Evolutionary conservation across 257 asterid species (phyloP).

Genomic region (Solanum microdontum): DNA sequence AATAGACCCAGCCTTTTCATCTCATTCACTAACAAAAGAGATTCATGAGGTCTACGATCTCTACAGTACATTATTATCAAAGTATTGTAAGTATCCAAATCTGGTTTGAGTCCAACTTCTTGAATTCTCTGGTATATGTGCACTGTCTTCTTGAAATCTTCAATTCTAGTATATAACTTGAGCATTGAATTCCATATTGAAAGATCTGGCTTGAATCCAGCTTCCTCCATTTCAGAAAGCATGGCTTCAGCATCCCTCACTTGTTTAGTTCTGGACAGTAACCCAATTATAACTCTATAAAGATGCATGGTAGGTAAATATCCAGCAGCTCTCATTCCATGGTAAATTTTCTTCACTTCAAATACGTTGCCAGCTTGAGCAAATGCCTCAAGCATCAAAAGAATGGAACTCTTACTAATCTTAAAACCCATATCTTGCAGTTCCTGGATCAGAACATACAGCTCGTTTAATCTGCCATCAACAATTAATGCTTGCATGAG

Average conservation of each 20-base stretch:
- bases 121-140: slow-evolving; percentile 56
- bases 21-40: slow-evolving; percentile 47
- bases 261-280: slow-evolving; percentile 60
- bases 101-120: slow-evolving; percentile 65
- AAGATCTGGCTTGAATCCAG: slow-evolving; percentile 69
- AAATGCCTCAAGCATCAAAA: slow-evolving; percentile 94
- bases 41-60: slow-evolving; percentile 84
- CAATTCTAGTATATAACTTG: slow-evolving; percentile 49
- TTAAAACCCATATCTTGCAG: slow-evolving; percentile 95
- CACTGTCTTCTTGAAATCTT: slow-evolving; percentile 77
- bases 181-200: slow-evolving; percentile 65
- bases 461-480: slow-evolving; percentile 74
- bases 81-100: slow-evolving; percentile 69
- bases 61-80: slow-evolving; percentile 85
- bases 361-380: slow-evolving; percentile 64
- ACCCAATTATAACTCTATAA: slow-evolving; percentile 75
- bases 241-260: slow-evolving; percentile 83
- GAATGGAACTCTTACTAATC: slow-evolving; percentile 72
- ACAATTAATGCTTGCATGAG: slow-evolving; percentile 75
- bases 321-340: slow-evolving; percentile 89
- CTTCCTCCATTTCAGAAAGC: slow-evolving; percentile 81
- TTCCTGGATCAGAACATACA: slow-evolving; percentile 83
- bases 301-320: slow-evolving; percentile 96
- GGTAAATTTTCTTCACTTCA: slow-evolving; percentile 84
- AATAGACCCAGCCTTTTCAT: slow-evolving; percentile 46